Base-by-base conservation (phyloP, 371 early-diverging fungal species). In the Apophysomyces trapeziformis region DNA sequence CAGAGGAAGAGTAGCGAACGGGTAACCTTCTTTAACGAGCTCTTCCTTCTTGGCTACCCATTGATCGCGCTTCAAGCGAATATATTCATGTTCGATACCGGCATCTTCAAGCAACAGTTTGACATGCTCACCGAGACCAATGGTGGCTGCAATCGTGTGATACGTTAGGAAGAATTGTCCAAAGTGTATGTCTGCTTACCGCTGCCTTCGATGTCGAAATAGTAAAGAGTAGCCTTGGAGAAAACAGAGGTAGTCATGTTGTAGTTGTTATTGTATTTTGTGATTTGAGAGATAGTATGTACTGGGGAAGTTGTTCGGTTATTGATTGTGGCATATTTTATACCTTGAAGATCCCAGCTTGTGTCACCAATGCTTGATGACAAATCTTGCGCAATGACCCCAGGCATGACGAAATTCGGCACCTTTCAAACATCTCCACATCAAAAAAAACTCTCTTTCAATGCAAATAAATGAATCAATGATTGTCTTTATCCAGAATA, bases 21-120 rank as follows among this genome's bases (percentile, higher is more conserved):
- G 41, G 4, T 60, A 26, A 0, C 61, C 68, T 54, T 68, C 18
- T 1, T 47, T 38, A 1, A 61, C 6, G 38, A 71, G 35, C 2
- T 69, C 43, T 38, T 45, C 38, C 62, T 74, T 77, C 9, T 56
- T 18, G 5, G 36, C 63, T 18, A 38, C 1, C 66, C 72, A 74
- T n/a, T 69, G 58, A 32, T 65, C 67, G 18, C n/a, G 12, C 11
- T 38, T 50, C 5, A 54, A 18, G 36, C 68, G 61, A 5, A 65
- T 47, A 46, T 74, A 77, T 21, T 74, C 70, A 21, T 72, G 66
- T 0, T 67, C 44, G 36, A 68, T 56, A 12, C 70, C 72, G 18
- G 74, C 68, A 41, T 77, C 77, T 54, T 72, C 61, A 16, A 77
- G 65, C 14, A 77, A 43, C 12, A 74, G 57, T 12, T 70, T 69